Base-by-base conservation (phyloP, 805 yeast genomes). In the Wickerhamomyces strasburgensis region DNA sequence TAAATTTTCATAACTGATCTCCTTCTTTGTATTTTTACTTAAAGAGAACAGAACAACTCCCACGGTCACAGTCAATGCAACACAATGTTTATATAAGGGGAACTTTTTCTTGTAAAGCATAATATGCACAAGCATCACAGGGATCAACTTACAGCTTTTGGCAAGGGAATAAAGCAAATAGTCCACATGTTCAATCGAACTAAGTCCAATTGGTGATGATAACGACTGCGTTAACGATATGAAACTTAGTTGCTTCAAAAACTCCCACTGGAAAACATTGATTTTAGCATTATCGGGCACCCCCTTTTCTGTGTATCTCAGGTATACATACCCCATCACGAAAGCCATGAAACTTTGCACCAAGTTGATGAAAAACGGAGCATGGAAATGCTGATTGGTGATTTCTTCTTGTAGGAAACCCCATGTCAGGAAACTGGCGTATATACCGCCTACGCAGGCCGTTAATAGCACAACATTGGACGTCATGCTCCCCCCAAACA, bases 121-220 rank as follows among this genome's bases (percentile, higher is more conserved):
- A 39, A 80, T 63, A 52, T 88, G 96, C 3, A 93, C 84, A 24
- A 84, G 56, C 82, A 93, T 79, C n/a, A 90, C 95, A 0, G 99
- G 99, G 16, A 93, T 76, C 58, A 93, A 70, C 53, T 93, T 93
- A 58, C 98, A 90, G 37, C 95, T 82, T 56, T 93, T 93, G 14
- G 96, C 95, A 43, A 93, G 70, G 44, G 90, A 72, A 49, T 76
- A 82, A 0, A 94, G 83, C 52, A 93, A 64, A 55, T 84, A 93
- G 54, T 86, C 96, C 23, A 93, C 90, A 57, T 90, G 86, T 34
- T 73, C 69, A 42, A 90, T 63, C 14, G 95, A 77, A 29, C 79
- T 73, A 43, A 86, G 79, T 1, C 95, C 93, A 31, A 93, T 61
- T 5, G 96, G 96, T 2, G 89, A 73, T 1, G 96, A 78, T 18